Conservation (phyloP, 768 basidiomycete genomes). For the Podaxis sp. region DNA sequence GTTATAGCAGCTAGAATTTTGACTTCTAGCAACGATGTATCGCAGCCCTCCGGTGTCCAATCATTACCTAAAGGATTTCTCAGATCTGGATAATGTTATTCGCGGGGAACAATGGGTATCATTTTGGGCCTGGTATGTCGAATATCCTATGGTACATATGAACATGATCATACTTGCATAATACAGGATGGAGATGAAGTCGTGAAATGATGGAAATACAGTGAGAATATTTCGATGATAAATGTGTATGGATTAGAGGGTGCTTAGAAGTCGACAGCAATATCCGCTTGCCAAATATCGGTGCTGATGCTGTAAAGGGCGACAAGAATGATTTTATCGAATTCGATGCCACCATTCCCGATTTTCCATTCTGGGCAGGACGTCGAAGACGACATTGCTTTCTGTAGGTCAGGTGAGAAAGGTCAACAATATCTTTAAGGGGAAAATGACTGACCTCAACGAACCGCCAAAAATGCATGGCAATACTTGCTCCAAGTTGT, state of each 20-base stretch:
- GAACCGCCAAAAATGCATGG: slow-evolving; percentile 14
- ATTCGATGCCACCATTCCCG: slow-evolving; percentile 32
- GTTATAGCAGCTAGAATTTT: too few species aligned
- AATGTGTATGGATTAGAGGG: not conserved
- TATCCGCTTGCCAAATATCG: slow-evolving; percentile 52
- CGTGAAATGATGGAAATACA: not conserved
- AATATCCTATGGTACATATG: too few species aligned
- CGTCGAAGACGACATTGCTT: slow-evolving; percentile 8
- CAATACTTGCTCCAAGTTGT: slow-evolving; percentile 14
- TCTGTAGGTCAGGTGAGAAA: not conserved
- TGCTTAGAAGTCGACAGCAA: slow-evolving; percentile 33
- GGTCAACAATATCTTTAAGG: not conserved
- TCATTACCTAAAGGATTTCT: too few species aligned
- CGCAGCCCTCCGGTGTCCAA: too few species aligned
- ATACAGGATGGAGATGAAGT: not conserved
- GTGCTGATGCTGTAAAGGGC: slow-evolving; percentile 40
- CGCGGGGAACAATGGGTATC: too few species aligned
- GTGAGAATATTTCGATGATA: not conserved
- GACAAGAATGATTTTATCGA: slow-evolving; percentile 43
- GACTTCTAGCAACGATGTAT: too few species aligned
- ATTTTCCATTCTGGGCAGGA: slow-evolving; percentile 18
- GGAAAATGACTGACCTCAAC: slow-evolving; percentile 5
- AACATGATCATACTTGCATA: not conserved
- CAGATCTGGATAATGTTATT: too few species aligned
- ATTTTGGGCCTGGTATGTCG: too few species aligned